These are phyloP conservation scores for Tylopilus sp. DNA, from an alignment of 768 basidiomycete genomes.

Conservation along the genomic window DNA sequence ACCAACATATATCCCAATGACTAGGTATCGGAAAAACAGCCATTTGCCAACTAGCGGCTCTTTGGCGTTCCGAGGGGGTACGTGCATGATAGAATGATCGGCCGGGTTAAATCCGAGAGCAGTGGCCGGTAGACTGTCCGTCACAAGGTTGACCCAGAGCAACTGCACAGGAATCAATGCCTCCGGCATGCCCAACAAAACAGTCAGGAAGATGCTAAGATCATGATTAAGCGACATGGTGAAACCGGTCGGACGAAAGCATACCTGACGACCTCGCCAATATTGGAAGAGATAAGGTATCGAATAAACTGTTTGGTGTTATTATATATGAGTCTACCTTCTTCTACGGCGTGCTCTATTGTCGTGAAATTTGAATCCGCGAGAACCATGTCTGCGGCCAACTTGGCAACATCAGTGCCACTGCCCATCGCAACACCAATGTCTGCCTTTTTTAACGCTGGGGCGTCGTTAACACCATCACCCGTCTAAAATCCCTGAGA, in stretches of 20 bases:
- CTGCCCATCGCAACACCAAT: slow-evolving; percentile 99
- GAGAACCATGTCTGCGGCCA: slow-evolving; percentile 97
- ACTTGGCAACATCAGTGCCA: slow-evolving; percentile 96
- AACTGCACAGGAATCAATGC: slow-evolving; percentile 97
- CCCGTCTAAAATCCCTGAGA: slow-evolving; percentile 59
- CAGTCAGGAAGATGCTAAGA: slow-evolving; percentile 89
- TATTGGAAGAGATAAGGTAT: slow-evolving; percentile 97
- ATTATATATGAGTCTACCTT: slow-evolving; percentile 96
- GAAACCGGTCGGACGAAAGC: not conserved
- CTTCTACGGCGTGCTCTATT: slow-evolving; percentile 95
- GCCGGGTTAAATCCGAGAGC: slow-evolving; percentile 98
- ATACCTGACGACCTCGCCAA: slow-evolving; percentile 89
- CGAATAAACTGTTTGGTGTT: slow-evolving; percentile 99
- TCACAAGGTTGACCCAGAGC: slow-evolving; percentile 97
- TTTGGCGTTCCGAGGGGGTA: slow-evolving; percentile 84
- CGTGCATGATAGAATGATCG: slow-evolving; percentile 95
- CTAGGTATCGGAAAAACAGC: slow-evolving; percentile 95
- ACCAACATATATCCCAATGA: slow-evolving; percentile 92
- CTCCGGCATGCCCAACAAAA: slow-evolving; percentile 98
- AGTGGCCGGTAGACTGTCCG: slow-evolving; percentile 93
- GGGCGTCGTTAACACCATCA: slow-evolving; percentile 98
- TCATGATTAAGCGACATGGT: not conserved
- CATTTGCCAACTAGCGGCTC: slow-evolving; percentile 91
- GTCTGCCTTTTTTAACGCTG: slow-evolving; percentile 93
- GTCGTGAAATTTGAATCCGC: slow-evolving; percentile 97